Base-by-base conservation (phyloP, 108 stramenopile species). In the Cyclotella atomus region DNA sequence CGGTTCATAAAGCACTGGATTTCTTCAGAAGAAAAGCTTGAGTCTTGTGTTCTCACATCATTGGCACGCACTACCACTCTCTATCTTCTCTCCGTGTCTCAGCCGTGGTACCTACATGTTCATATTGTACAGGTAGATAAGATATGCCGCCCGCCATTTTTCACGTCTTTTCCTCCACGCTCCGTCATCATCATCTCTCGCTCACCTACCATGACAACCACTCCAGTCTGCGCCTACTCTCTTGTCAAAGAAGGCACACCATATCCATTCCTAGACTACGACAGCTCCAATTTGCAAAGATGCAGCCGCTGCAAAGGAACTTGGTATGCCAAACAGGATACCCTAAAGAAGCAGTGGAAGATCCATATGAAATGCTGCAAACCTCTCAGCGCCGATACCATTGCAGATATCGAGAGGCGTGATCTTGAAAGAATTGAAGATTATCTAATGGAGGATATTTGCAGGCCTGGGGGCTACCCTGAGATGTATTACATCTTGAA, bases 201-300 rank as follows among this genome's bases (percentile, higher is more conserved):
- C n/a, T n/a, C 7, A 41, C 38, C 38, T 9, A 41, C 38, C 47
- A 49, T n/a, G n/a, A 49, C n/a, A 17, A 63, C 35, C 24, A 38
- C 35, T 49, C 47, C 47, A 30, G 68, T 69, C 68, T 69, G 68
- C 38, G 12, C 23, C 28, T 57, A 69, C 56, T 41, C 33, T 12
- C 56, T 57, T 5, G 36, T 69, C 54, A 69, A 41, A 25, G 54
- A 69, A 20, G 68, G 68, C 29, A 59, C 56, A 34, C 55, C 68
- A 21, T 28, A 56, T 23, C 35, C 54, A 12, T 59, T 41, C 28
- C 56, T 57, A 7, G 33, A 56, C 19, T 69, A 69, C 38, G 12
- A 3, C 24, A 56, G 68, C 5, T 57, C 68, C 12, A 7, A 28
- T 14, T 43, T 69, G 8, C 54, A 41, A 25, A 30, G 33, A 12